phyloP scores from a whole-genome alignment of 768 basidiomycete species.

The Leccinum imitatum region DNA sequence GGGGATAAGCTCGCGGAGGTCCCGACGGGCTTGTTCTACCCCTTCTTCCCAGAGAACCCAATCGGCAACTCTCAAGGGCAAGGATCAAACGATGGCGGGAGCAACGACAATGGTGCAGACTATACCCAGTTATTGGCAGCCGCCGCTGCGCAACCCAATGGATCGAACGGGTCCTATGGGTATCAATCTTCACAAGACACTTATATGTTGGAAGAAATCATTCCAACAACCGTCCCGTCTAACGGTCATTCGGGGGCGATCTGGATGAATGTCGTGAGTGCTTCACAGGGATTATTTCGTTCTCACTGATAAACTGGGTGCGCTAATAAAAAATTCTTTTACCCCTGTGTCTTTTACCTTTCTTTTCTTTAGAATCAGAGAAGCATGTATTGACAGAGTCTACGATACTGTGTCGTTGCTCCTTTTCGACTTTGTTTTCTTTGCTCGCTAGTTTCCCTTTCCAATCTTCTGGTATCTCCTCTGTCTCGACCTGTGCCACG shows the following conservation, averaged over 20 bases:
- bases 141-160: constrained; percentile 55
- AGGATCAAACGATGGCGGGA: constrained; percentile 19
- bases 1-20: constrained; percentile 56
- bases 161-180: constrained; percentile 50
- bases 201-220: constrained; percentile 71
- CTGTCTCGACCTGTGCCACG: constrained; percentile 3
- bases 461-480: not conserved
- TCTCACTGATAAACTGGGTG: constrained; percentile 29
- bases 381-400: constrained; percentile 21
- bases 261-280: constrained; percentile 49
- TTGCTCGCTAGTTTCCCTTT: constrained; percentile 8
- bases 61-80: constrained; percentile 20
- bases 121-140: constrained; percentile 58
- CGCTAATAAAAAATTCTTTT: not conserved
- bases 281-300: constrained; percentile 28
- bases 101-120: constrained; percentile 33
- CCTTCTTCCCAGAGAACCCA: constrained; percentile 66
- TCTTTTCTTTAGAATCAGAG: constrained; percentile 22
- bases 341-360: not conserved
- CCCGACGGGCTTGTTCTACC: constrained; percentile 71
- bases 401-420: constrained; percentile 1
- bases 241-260: constrained; percentile 34
- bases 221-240: constrained; percentile 34
- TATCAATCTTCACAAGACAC: constrained; percentile 58
- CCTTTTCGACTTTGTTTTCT: not conserved